Evolutionary conservation across 768 basidiomycete species (phyloP).

Genomic region (Agrocybe pediades): DNA sequence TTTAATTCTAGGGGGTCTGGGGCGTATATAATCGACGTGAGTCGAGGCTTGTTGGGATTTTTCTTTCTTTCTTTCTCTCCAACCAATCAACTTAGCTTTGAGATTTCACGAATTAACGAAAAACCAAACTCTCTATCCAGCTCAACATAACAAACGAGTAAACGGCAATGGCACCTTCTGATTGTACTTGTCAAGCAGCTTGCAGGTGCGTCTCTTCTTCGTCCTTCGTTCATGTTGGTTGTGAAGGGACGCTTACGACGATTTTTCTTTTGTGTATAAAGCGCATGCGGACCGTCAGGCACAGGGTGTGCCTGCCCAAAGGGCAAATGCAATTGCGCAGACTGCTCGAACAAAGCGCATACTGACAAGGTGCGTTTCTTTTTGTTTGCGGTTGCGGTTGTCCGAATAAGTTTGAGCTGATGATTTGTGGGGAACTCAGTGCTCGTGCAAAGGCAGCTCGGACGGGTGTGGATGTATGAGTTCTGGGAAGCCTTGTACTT

Average conservation of each 20-base stretch:
- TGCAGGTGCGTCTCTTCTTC: constrained; percentile 8
- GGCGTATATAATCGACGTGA: too few relatives aligned
- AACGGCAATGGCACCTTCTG: not conserved
- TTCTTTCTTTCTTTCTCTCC: too few relatives aligned
- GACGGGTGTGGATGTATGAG: constrained; percentile 33
- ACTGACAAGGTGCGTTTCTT: constrained; percentile 29
- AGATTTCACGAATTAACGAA: too few relatives aligned
- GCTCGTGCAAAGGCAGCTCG: constrained; percentile 27
- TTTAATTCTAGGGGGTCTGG: too few relatives aligned
- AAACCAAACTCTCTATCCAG: not conserved
- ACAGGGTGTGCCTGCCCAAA: constrained; percentile 38
- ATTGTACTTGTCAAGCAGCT: constrained; percentile 14
- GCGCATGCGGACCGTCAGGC: constrained; percentile 37
- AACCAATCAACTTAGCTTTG: too few relatives aligned
- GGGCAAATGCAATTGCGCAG: constrained; percentile 35
- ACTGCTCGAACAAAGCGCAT: constrained; percentile 40
- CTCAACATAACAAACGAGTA: not conserved
- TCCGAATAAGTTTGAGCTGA: too few relatives aligned
- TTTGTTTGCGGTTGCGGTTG: not conserved
- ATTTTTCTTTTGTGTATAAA: constrained; percentile 7
- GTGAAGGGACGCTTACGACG: not conserved
- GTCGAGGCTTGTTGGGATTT: too few relatives aligned
- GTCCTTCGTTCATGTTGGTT: too few relatives aligned
- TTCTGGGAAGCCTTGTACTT: constrained; percentile 35
- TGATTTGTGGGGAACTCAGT: constrained; percentile 25